Base-by-base conservation (phyloP, 2,329 filamentous ascomycete genomes). In the Alternaria rosae region DNA sequence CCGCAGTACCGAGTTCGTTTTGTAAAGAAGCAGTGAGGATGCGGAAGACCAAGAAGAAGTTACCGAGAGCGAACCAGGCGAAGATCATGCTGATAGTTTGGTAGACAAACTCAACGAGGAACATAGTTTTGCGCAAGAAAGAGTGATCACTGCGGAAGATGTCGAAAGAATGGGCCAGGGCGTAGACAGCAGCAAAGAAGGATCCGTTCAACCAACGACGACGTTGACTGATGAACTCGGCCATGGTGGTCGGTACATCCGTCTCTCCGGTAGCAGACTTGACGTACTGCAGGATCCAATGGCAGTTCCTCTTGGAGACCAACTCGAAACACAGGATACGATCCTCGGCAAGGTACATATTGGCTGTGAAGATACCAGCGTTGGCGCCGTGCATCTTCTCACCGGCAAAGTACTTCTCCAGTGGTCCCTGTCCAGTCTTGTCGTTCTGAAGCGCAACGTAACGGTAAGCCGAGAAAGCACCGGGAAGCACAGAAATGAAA, bases 261-360 rank as follows among this genome's bases (percentile, higher is more conserved):
- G 95, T 99, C 84, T 99, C 95, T 67, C 95, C 95, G 10, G 89
- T 97, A 12, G 95, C 92, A 3, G 94, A 97, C 82, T 99, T 99
- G 84, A 99, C 95, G 76, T 99, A 99, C 76, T 97, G 94, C 73
- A 99, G 82, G 62, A 98, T 92, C 95, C 95, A 99, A 75, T 94
- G 92, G 78, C 94, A 97, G 77, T 97, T 97, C 67, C 95, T 89
- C 83, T 99, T 99, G 47, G 94, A 93, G 64, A 99, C 95, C 54
- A 99, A 89, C 82, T 99, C 95, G 85, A 97, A 99, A 81, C 95
- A 99, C 35, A 99, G 89, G 77, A 99, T 99, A 85, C 95, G 92
- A 86, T 99, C 95, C 78, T 99, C 95, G 58, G 95, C 95, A 61
- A 99, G 87, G 77, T 98, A 99, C 95, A 99, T 99, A 81, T 99